Evolutionary conservation across 225 moss, liverwort and hornwort species (phyloP).

Genomic region (Takakia lepidozioides): DNA sequence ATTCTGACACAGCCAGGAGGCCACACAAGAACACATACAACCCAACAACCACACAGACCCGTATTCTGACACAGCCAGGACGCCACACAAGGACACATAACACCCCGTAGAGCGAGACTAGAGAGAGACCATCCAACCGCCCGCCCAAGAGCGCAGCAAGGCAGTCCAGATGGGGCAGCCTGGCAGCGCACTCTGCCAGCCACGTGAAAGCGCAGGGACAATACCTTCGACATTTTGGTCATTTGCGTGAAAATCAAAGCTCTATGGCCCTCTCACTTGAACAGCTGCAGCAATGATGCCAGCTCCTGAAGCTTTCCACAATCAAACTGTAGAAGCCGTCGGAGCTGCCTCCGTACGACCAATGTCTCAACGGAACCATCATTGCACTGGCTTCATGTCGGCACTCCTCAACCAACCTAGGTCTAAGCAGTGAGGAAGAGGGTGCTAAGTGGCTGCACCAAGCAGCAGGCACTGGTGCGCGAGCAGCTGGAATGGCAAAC

Average conservation of each 20-base stretch:
- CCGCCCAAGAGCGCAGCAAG: no score
- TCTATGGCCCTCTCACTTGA: constrained; percentile 86
- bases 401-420: constrained; percentile 14
- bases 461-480: constrained; percentile 62
- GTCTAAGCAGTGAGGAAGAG: constrained; percentile 15
- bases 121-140: no score
- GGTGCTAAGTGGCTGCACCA: constrained; percentile 71
- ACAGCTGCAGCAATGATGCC: constrained; percentile 58
- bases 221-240: constrained; percentile 92
- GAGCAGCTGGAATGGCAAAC: constrained; percentile 87
- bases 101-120: no score
- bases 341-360: constrained; percentile 75
- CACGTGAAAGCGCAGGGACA: no score
- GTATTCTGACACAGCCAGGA: no score
- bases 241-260: constrained; percentile 98
- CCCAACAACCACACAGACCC: no score
- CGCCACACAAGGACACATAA: no score
- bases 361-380: constrained; percentile 73
- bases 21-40: no score
- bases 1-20: no score
- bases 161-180: no score
- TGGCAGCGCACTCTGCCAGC: no score
- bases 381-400: constrained; percentile 41
- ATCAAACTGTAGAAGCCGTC: constrained; percentile 94
- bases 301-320: constrained; percentile 93